Base-by-base conservation (phyloP, 441 rosid genomes). In the Corymbia citriodora region DNA sequence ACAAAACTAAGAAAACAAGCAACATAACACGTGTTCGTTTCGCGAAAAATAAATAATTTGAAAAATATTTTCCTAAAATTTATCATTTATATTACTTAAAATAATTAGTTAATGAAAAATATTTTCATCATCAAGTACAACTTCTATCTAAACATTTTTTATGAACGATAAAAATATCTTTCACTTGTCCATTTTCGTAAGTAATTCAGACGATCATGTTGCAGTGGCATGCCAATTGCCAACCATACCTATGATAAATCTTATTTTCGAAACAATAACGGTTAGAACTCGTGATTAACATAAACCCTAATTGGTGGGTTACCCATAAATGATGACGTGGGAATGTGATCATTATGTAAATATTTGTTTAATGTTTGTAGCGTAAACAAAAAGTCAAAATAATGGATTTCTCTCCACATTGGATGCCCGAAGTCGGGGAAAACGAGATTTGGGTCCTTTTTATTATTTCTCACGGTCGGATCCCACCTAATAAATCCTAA, bases 181-280 rank as follows among this genome's bases (percentile, higher is more conserved):
- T 57, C 29, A 1, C 25, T 57, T 0, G 0, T 23, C 10, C 1
- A 10, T 57, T 57, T 21, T 57, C 10, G 23, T 4, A 57, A 4
- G 0, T 0, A 3, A 57, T 4, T 9, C 0, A 57, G 25, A 0
- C 25, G 4, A 57, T 23, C 0, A 9, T 21, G 21, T 21, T 19
- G 63, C 4, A 59, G 3, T 59, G 63, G 0, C 63, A 59, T 4
- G 63, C 29, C 0, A 59, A 59, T 23, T 59, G 6, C 63, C 63
- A 59, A 59, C 27, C 14, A 36, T 12, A 15, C 25, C 1, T 9
- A 5, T 70, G 25, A 70, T 70, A 7, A 6, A 18, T 17, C 45
- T 33, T 70, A 70, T 33, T 72, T 72, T 72, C 23, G 7, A 10
- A 10, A 36, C 6, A 10, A 72, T 10, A 33, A 7, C 21, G 49